Conservation (phyloP, 768 basidiomycete genomes). For the Podaxis sp. region DNA sequence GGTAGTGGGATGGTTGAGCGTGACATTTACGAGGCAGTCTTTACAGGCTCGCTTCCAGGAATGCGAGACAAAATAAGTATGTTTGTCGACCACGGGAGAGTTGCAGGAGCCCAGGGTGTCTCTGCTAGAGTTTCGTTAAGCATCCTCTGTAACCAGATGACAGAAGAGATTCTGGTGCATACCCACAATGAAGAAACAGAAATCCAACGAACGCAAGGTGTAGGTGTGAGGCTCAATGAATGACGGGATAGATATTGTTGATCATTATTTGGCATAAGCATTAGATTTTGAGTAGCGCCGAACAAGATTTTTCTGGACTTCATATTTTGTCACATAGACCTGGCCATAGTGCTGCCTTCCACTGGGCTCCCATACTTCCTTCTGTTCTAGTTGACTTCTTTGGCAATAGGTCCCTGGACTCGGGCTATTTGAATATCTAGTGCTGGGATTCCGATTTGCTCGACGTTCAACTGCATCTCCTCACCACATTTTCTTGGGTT, state of each 20-base stretch:
- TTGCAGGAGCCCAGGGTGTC: too few species aligned
- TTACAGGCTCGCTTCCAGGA: too few species aligned
- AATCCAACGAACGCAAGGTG: too few species aligned
- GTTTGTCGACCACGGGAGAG: too few species aligned
- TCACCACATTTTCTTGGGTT: neutral
- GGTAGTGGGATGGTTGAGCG: neutral
- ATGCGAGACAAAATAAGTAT: too few species aligned
- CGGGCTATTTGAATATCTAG: neutral
- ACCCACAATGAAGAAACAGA: neutral
- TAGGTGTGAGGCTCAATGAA: neutral
- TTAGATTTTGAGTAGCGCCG: constrained; percentile 26
- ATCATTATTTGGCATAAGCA: constrained; percentile 8
- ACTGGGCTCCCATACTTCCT: neutral
- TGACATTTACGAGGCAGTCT: neutral
- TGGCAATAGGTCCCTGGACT: neutral
- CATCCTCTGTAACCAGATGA: too few species aligned
- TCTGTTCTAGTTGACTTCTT: neutral
- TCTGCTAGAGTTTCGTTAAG: too few species aligned
- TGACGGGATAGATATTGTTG: neutral
- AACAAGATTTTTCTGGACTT: constrained; percentile 17
- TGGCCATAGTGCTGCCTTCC: neutral
- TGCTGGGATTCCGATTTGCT: neutral
- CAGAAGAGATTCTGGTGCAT: neutral
- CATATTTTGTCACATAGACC: neutral
- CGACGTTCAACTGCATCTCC: neutral